These are phyloP conservation scores for Neophaeococcomyces mojaviensis DNA, from an alignment of 2,329 filamentous ascomycete species.

Conservation along the genomic window DNA sequence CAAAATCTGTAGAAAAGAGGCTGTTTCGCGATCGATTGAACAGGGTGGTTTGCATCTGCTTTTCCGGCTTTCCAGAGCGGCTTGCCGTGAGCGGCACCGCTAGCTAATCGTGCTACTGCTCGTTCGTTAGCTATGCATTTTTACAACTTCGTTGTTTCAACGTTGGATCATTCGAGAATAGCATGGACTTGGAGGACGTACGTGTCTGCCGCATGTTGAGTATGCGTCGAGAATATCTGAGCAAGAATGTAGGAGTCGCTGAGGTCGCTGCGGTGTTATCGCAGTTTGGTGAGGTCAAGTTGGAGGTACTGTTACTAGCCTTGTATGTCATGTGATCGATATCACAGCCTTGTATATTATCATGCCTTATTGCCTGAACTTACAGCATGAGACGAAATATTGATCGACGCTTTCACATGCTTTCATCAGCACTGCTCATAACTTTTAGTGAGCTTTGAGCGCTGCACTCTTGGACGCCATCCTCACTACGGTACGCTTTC, in stretches of 20 bases:
- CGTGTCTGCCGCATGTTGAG: conserved; percentile 7
- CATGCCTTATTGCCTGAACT: conserved; percentile 7
- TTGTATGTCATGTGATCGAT: not conserved
- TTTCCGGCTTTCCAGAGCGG: conserved; percentile 3
- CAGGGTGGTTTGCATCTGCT: conserved; percentile 5
- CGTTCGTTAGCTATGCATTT: not conserved
- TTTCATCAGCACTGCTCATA: no score
- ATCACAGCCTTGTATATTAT: not conserved
- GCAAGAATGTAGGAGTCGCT: not conserved
- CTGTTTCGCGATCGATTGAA: conserved; percentile 1
- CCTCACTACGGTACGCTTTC: no score
- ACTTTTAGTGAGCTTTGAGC: no score
- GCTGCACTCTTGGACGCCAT: no score
- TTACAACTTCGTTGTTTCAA: not conserved
- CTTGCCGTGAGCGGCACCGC: conserved; percentile 5
- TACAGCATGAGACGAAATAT: no score
- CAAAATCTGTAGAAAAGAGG: conserved; percentile 65
- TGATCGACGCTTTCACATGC: no score
- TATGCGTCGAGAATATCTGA: not conserved
- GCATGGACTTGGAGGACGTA: conserved; percentile 1
- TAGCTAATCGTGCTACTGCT: conserved; percentile 1
- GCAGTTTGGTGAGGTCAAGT: conserved; percentile 4
- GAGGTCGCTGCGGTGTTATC: not conserved
- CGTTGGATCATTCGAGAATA: not conserved
- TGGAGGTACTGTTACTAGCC: not conserved